A percentile compares a stretch with the other conserved stretches of the same genome.
Evolutionary conservation across 2,329 filamentous ascomycete species (phyloP).

Genomic region (Stylonectria norvegica): DNA sequence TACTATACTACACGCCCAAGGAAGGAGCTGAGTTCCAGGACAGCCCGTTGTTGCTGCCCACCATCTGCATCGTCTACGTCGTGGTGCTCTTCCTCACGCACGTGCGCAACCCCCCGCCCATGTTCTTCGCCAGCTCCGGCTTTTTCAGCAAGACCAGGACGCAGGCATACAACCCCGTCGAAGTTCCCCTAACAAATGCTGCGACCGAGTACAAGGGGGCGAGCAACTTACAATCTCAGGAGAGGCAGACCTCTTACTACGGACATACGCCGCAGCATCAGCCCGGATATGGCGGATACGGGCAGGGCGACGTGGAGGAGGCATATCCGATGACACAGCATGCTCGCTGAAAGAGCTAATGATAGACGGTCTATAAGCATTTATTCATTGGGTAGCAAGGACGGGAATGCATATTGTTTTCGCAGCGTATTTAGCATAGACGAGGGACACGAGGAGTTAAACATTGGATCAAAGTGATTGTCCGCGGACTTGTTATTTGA

Average conservation of each 20-base stretch:
- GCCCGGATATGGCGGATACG: too few relatives aligned
- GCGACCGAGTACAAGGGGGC: conserved; percentile 11
- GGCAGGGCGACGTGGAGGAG: too few relatives aligned
- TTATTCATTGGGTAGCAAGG: too few relatives aligned
- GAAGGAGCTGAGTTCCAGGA: conserved; percentile 19
- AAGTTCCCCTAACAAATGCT: conserved; percentile 5
- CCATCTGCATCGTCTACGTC: conserved; percentile 34
- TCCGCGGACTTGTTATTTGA: too few relatives aligned
- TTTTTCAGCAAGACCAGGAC: conserved; percentile 14
- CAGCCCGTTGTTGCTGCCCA: conserved; percentile 32
- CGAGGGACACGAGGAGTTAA: too few relatives aligned
- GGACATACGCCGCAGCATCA: not conserved
- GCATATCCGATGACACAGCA: too few relatives aligned
- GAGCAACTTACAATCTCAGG: not conserved
- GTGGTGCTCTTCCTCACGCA: conserved; percentile 33
- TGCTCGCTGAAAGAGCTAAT: too few relatives aligned
- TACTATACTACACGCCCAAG: conserved; percentile 22
- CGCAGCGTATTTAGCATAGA: too few relatives aligned
- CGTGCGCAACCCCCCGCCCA: conserved; percentile 24
- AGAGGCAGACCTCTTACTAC: not conserved
- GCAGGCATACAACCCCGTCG: conserved; percentile 11
- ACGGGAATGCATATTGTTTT: too few relatives aligned
- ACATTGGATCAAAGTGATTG: too few relatives aligned
- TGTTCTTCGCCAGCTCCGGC: conserved; percentile 18
- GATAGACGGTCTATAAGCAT: too few relatives aligned